Percentiles rank a stretch among this genome's conserved stretches.
phyloP scores from a whole-genome alignment of 2,329 filamentous ascomycete genomes.

The Zymoseptoria tritici region DNA sequence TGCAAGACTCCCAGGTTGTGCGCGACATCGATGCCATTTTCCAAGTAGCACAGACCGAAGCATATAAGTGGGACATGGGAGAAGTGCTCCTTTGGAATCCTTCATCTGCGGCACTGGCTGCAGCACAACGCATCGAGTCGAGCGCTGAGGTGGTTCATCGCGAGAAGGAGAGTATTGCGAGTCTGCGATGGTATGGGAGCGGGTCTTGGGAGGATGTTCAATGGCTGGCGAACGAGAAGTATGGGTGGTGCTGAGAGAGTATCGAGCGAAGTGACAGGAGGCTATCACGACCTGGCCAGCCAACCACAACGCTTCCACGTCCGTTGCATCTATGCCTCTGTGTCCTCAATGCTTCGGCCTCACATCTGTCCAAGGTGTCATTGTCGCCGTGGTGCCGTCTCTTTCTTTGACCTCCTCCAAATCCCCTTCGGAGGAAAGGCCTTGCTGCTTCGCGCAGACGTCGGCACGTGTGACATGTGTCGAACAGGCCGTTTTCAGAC shows the following conservation, averaged over 20 bases:
- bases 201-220: slow-evolving; percentile 47
- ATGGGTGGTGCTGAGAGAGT: slow-evolving; percentile 58
- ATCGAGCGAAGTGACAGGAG: neutral
- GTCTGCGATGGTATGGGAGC: slow-evolving; percentile 63
- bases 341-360: no score
- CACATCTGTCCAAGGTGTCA: no score
- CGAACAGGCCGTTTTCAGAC: no score
- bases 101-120: slow-evolving; percentile 41
- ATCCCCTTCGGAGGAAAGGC: no score
- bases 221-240: slow-evolving; percentile 73
- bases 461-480: no score
- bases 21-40: slow-evolving; percentile 57
- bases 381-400: no score
- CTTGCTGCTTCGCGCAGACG: no score
- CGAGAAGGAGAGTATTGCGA: slow-evolving; percentile 61
- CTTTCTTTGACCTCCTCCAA: no score
- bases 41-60: slow-evolving; percentile 60
- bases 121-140: slow-evolving; percentile 40
- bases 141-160: slow-evolving; percentile 47
- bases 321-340: no score
- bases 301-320: no score
- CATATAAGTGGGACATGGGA: slow-evolving; percentile 61
- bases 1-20: slow-evolving; percentile 27
- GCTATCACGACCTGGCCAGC: no score
- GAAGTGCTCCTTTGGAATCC: slow-evolving; percentile 82